Evolutionary conservation across 306 rosid species (phyloP), one percentile per base, ranked within the genome.

Genomic region (Nissolia schottii): DNA sequence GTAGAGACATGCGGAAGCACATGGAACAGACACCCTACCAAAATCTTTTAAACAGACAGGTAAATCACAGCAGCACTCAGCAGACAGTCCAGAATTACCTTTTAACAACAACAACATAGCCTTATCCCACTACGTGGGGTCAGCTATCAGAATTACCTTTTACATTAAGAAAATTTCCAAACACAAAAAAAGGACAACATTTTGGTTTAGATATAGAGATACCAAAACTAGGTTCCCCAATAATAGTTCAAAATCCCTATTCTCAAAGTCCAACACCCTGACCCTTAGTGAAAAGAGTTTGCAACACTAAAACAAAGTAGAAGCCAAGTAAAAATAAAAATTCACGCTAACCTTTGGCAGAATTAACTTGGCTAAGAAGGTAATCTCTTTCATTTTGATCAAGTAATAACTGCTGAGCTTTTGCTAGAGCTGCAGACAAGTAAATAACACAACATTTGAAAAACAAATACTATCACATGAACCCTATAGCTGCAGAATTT

Each of bases 331-430:
- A 14, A 78, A 18, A 75, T 34, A 73, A n/a, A 41, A 35, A 16
- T 6, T 20, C 7, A 58, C 4, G 64, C 87, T 80, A 43, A 86
- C 91, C 95, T 89, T 86, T 89, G 22, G 95, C 95, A 25, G 95
- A 80, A 62, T 64, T 78, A 27, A 86, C 87, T 77, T 86, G 95
- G 74, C 81, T 82, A 62, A 84, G 79, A 77, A 89, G 61, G 76
- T 89, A 89, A 67, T 84, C 88, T 57, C 89, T 86, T 80, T 89
- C 91, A 73, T 86, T 86, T 74, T 80, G 81, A 86, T 89, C 91
- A 51, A 82, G 95, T 79, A 89, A 80, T 60, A 89, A 81, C 59
- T 89, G 91, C 60, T 89, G 91, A 15, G 95, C 95, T 79, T 86
- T 89, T 16, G 95, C 86, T 74, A 86, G 70, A 45, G 91, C 91